These are phyloP conservation scores for Dendrobium huoshanense DNA, from an alignment of 106 monocot species.

Conservation along the genomic window DNA sequence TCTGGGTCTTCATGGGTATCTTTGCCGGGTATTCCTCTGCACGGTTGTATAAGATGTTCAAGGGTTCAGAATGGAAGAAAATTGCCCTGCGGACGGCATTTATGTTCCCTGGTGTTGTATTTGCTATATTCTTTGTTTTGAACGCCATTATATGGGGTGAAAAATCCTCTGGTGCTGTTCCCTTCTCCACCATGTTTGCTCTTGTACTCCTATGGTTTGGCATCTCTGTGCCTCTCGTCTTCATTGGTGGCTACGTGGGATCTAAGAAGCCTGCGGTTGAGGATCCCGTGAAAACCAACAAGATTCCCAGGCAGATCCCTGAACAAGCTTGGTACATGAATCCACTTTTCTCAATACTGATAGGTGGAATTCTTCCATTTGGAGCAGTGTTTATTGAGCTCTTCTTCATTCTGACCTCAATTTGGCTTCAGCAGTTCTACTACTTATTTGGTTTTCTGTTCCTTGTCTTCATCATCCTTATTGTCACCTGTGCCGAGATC, in stretches of 20 bases:
- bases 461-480: constrained; percentile 78
- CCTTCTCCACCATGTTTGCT: constrained; percentile 97
- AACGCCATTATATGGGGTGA: constrained; percentile 95
- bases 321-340: constrained; percentile 99
- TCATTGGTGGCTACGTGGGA: constrained; percentile 73
- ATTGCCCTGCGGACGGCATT: constrained; percentile 71
- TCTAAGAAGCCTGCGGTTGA: constrained; percentile 83
- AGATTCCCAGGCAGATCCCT: constrained; percentile 93
- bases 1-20: constrained; percentile 98
- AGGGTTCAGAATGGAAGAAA: constrained; percentile 87
- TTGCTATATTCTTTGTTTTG: constrained; percentile 70
- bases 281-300: constrained; percentile 94
- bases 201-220: constrained; percentile 94
- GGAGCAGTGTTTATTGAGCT: constrained; percentile 97
- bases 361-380: constrained; percentile 96
- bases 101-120: constrained; percentile 61
- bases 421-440: constrained; percentile 99
- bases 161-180: constrained; percentile 93
- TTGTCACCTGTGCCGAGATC: constrained; percentile 93
- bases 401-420: constrained; percentile 97
- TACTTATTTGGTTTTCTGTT: constrained; percentile 98
- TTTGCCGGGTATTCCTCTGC: constrained; percentile 89
- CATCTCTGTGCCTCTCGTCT: constrained; percentile 89
- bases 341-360: constrained; percentile 80
- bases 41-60: constrained; percentile 82